These are phyloP conservation scores for Globisporangium ultimum DNA, from an alignment of 352 stramenopile species.

Conservation along the genomic window DNA sequence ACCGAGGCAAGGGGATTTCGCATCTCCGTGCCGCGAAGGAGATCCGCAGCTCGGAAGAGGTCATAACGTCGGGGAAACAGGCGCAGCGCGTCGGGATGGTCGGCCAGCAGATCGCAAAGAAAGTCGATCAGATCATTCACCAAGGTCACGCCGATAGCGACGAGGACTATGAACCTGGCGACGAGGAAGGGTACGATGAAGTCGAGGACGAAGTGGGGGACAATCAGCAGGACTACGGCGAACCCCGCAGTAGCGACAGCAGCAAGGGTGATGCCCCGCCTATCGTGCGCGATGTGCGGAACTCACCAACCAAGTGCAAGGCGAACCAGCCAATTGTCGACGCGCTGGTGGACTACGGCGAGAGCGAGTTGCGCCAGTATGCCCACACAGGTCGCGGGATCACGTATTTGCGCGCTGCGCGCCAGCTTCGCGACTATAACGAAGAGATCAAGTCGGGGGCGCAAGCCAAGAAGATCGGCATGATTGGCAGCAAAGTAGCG, in stretches of 20 bases:
- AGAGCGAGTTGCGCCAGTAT: slow-evolving; percentile 43
- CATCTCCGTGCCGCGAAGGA: slow-evolving; percentile 58
- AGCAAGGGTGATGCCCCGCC: slow-evolving; percentile 22
- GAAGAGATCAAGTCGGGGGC: slow-evolving; percentile 40
- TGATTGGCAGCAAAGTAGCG: slow-evolving; percentile 65
- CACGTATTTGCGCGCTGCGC: slow-evolving; percentile 61
- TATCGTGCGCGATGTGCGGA: slow-evolving; percentile 48
- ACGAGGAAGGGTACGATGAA: slow-evolving; percentile 38
- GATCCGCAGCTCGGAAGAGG: slow-evolving; percentile 52
- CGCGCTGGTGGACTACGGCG: slow-evolving; percentile 51
- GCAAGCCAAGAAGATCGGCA: slow-evolving; percentile 51
- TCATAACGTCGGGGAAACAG: slow-evolving; percentile 48
- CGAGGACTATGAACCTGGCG: slow-evolving; percentile 55
- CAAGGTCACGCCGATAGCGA: slow-evolving; percentile 68
- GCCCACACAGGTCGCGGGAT: slow-evolving; percentile 54
- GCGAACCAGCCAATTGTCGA: slow-evolving; percentile 69
- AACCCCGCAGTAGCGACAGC: slow-evolving; percentile 2
- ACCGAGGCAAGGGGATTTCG: slow-evolving; percentile 71
- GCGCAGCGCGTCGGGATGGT: slow-evolving; percentile 63
- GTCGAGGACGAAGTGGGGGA: slow-evolving; percentile 10
- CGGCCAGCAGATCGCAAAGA: slow-evolving; percentile 44
- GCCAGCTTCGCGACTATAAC: slow-evolving; percentile 39
- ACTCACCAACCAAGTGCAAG: slow-evolving; percentile 28
- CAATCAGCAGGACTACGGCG: slow-evolving; percentile 4
- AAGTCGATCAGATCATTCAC: slow-evolving; percentile 75